phyloP scores from a whole-genome alignment of 257 asterid genomes.

The Penstemon eatonii region DNA sequence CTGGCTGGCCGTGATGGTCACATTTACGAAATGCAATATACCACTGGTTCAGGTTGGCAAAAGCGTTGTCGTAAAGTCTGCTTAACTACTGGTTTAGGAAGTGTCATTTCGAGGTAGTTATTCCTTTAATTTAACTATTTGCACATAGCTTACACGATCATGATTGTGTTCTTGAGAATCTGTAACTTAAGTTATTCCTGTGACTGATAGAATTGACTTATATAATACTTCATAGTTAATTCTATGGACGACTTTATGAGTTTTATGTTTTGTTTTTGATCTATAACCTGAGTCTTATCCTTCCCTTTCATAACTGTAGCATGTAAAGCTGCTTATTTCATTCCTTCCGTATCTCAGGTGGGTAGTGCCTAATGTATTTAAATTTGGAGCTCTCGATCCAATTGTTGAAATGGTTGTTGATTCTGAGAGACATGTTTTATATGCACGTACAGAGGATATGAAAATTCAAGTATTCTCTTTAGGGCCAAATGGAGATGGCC shows the following conservation, averaged over 20 bases:
- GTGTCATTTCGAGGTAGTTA: slow-evolving; percentile 80
- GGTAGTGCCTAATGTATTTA: slow-evolving; percentile 94
- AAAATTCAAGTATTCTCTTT: slow-evolving; percentile 86
- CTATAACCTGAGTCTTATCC: slow-evolving; percentile 11
- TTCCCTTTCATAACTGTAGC: slow-evolving; percentile 19
- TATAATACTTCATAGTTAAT: neutral
- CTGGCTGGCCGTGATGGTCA: slow-evolving; percentile 98
- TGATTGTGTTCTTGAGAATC: slow-evolving; percentile 19
- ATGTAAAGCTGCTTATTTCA: slow-evolving; percentile 23
- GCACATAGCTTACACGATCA: slow-evolving; percentile 9
- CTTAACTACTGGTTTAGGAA: slow-evolving; percentile 85
- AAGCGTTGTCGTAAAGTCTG: slow-evolving; percentile 89
- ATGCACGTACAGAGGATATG: slow-evolving; percentile 94
- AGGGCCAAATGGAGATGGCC: slow-evolving; percentile 83
- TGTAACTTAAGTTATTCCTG: neutral
- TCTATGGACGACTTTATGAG: neutral
- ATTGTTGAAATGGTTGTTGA: slow-evolving; percentile 93
- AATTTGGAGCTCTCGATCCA: slow-evolving; percentile 93
- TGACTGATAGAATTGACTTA: neutral
- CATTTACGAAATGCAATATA: slow-evolving; percentile 81
- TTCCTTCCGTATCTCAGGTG: slow-evolving; percentile 52
- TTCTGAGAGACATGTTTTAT: slow-evolving; percentile 82
- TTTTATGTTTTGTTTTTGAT: slow-evolving; percentile 9
- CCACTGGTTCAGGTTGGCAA: slow-evolving; percentile 96
- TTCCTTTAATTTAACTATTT: slow-evolving; percentile 14